phyloP scores from a whole-genome alignment of 352 stramenopile species.

The Phytophthora hibernalis region DNA sequence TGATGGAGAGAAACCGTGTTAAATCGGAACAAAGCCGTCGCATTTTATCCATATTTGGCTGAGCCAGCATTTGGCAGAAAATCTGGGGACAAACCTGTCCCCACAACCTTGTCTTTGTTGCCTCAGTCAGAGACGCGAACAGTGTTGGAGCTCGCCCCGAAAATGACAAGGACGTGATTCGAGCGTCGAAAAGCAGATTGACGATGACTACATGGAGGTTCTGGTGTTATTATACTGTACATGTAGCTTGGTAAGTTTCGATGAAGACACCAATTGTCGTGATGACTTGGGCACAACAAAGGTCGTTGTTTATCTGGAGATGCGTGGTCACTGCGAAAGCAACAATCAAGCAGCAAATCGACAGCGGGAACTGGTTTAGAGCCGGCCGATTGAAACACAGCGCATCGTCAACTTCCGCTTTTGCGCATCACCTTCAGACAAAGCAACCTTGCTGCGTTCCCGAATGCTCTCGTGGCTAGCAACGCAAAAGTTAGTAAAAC shows the following conservation, averaged over 20 bases:
- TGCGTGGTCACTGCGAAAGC: neutral
- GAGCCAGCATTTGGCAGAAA: slow-evolving; percentile 10
- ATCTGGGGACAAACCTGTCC: slow-evolving; percentile 17
- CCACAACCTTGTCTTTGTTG: slow-evolving; percentile 13
- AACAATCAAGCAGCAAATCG: slow-evolving; percentile 5
- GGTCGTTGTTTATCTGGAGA: neutral
- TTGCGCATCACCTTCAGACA: slow-evolving; percentile 5
- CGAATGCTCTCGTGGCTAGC: neutral
- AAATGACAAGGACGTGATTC: slow-evolving; percentile 7
- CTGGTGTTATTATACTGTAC: too few relatives aligned
- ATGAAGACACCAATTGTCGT: neutral
- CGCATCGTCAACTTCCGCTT: neutral
- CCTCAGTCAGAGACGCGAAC: too few relatives aligned
- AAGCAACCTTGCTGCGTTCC: neutral
- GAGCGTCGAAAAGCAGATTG: slow-evolving; percentile 7
- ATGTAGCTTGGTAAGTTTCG: neutral
- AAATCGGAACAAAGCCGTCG: slow-evolving; percentile 8
- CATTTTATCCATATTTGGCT: neutral
- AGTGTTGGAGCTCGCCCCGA: neutral
- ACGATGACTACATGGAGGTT: neutral
- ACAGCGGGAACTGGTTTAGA: slow-evolving; percentile 6
- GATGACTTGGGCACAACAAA: neutral
- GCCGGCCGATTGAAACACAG: slow-evolving; percentile 5
- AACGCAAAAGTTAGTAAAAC: too few relatives aligned
- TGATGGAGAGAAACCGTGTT: slow-evolving; percentile 3